Conservation (phyloP, 495 filamentous ascomycete species). For the Chaetomidium leptoderma region DNA sequence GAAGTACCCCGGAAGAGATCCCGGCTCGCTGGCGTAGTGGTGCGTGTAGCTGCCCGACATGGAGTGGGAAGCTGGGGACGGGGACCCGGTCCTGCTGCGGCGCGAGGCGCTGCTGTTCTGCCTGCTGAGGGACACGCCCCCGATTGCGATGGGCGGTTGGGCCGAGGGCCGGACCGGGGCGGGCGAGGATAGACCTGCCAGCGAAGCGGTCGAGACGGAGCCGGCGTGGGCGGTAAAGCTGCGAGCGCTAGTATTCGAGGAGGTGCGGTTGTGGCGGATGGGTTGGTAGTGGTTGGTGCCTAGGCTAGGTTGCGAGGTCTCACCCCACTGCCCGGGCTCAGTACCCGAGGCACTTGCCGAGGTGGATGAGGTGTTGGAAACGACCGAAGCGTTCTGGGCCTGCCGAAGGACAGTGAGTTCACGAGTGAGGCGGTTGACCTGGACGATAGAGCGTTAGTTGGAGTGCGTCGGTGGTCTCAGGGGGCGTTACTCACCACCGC, state of each 20-base stretch:
- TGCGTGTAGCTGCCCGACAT: constrained; percentile 22
- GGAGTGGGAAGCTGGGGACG: constrained; percentile 27
- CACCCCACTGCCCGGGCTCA: constrained; percentile 33
- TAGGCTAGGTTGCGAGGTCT: constrained; percentile 29
- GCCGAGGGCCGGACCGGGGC: constrained; percentile 30
- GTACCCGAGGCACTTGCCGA: constrained; percentile 44
- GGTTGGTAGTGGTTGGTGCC: constrained; percentile 39
- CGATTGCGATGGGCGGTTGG: constrained; percentile 14
- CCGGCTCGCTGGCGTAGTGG: constrained; percentile 18
- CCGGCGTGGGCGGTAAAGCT: constrained; percentile 46
- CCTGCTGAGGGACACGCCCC: constrained; percentile 36
- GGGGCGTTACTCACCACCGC: constrained; percentile 64
- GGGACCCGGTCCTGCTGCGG: constrained; percentile 40
- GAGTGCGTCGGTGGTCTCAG: background rate
- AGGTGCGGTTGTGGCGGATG: constrained; percentile 43
- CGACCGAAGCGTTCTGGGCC: constrained; percentile 74
- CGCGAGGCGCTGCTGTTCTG: constrained; percentile 45
- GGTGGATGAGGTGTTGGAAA: constrained; percentile 73
- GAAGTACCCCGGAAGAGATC: constrained; percentile 31
- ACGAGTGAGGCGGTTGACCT: constrained; percentile 89
- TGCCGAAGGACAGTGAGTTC: constrained; percentile 75
- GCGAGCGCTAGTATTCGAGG: constrained; percentile 51
- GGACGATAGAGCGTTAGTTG: constrained; percentile 5
- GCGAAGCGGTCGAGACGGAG: constrained; percentile 38
- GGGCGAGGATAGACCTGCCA: constrained; percentile 33